phyloP scores from a whole-genome alignment of 2,329 filamentous ascomycete genomes.

The Aspergillus hiratsukae region DNA sequence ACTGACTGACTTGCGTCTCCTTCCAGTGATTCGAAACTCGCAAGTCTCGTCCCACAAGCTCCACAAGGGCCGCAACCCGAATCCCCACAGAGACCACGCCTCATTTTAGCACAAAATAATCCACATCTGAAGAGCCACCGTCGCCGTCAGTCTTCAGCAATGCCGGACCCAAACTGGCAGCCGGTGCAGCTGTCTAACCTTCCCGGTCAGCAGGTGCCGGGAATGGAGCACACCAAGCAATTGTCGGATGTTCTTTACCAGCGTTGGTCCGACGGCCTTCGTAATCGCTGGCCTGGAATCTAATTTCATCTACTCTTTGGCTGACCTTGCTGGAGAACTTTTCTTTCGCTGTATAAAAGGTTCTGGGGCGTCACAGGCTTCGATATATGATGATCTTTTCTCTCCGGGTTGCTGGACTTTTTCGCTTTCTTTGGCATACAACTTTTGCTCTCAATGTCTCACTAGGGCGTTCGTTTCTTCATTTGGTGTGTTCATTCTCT shows the following conservation, averaged over 20 bases:
- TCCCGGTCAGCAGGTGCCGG: conserved; percentile 57
- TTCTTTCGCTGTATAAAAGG: conserved; percentile 28
- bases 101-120: conserved; percentile 75
- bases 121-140: conserved; percentile 78
- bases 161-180: conserved; percentile 34
- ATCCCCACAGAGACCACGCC: conserved; percentile 54
- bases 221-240: conserved; percentile 90
- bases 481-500: neutral
- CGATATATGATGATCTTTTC: conserved; percentile 14
- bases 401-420: conserved; percentile 11
- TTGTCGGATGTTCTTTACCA: conserved; percentile 86
- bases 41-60: conserved; percentile 34
- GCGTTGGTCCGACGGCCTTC: conserved; percentile 81
- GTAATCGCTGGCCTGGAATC: conserved; percentile 58
- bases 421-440: conserved; percentile 3
- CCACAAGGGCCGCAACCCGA: conserved; percentile 33
- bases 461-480: neutral
- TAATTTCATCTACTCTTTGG: conserved; percentile 6
- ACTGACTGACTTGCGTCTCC: conserved; percentile 4
- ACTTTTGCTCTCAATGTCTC: conserved; percentile 2
- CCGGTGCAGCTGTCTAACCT: conserved; percentile 41
- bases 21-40: conserved; percentile 36
- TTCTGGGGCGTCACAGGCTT: conserved; percentile 20
- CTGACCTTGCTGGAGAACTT: conserved; percentile 2
- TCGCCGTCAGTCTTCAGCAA: conserved; percentile 53